Conservation (phyloP, 257 asterid species). For the Solanum acaule region DNA sequence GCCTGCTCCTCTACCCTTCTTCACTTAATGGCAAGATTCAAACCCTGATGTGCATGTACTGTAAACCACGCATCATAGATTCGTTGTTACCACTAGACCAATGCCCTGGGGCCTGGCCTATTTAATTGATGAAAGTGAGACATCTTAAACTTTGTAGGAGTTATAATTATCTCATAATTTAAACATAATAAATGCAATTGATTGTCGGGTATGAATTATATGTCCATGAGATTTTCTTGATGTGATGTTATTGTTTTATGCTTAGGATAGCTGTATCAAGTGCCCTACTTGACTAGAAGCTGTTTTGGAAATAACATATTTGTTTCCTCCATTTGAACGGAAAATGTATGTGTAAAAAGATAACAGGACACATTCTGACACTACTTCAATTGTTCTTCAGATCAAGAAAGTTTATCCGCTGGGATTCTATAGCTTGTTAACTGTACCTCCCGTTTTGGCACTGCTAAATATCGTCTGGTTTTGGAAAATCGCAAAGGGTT, state of each 20-base stretch:
- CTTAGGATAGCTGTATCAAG: neutral
- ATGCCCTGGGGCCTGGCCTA: neutral
- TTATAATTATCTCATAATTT: neutral
- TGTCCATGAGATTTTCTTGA: neutral
- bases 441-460: slow-evolving; percentile 50
- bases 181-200: neutral
- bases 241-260: neutral
- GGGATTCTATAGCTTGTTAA: slow-evolving; percentile 67
- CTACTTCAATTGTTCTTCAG: slow-evolving; percentile 26
- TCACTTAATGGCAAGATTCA: neutral
- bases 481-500: slow-evolving; percentile 71
- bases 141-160: neutral
- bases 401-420: slow-evolving; percentile 45
- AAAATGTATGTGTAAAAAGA: neutral
- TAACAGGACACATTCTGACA: neutral
- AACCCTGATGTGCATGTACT: neutral
- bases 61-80: neutral
- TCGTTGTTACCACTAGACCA: neutral
- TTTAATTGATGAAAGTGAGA: neutral
- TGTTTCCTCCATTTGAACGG: neutral
- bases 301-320: neutral
- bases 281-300: neutral
- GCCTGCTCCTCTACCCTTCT: neutral
- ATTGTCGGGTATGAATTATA: neutral
- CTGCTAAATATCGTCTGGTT: slow-evolving; percentile 74